Conservation (phyloP, 257 asterid species). For the Coffea canephora region DNA sequence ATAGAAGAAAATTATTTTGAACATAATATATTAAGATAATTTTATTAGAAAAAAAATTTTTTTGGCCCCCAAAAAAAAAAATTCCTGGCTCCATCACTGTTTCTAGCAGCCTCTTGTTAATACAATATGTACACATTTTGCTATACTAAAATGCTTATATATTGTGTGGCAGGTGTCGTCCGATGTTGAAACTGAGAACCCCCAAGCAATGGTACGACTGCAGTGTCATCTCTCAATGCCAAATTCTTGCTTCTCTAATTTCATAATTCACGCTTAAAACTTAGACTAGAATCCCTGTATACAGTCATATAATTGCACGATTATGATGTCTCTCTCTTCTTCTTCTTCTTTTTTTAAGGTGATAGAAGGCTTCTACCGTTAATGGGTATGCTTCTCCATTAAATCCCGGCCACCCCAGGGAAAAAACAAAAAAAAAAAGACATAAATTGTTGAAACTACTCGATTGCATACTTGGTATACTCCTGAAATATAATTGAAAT, state of each 20-base stretch:
- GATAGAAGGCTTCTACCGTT: slow-evolving; percentile 53
- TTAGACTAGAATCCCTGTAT: too few relatives aligned
- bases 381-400: slow-evolving; percentile 32
- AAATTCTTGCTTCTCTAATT: background rate
- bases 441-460: too few relatives aligned
- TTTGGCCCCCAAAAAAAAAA: too few relatives aligned
- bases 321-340: background rate
- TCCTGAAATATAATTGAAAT: background rate
- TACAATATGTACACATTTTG: too few relatives aligned
- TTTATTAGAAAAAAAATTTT: too few relatives aligned
- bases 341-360: slow-evolving; percentile 28
- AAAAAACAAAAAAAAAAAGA: background rate
- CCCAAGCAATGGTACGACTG: slow-evolving; percentile 27
- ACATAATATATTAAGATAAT: too few relatives aligned
- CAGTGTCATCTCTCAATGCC: background rate
- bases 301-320: background rate
- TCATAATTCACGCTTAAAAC: too few relatives aligned
- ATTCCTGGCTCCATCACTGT: background rate
- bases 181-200: slow-evolving; percentile 41
- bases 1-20: too few relatives aligned
- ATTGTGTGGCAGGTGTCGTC: slow-evolving; percentile 47
- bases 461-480: too few relatives aligned
- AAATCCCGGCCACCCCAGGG: background rate
- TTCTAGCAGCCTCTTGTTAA: too few relatives aligned
- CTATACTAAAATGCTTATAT: background rate